Percentiles rank a stretch among this genome's conserved stretches.
Conservation (phyloP, 441 rosid species). For the Pelargonium citronellum region DNA sequence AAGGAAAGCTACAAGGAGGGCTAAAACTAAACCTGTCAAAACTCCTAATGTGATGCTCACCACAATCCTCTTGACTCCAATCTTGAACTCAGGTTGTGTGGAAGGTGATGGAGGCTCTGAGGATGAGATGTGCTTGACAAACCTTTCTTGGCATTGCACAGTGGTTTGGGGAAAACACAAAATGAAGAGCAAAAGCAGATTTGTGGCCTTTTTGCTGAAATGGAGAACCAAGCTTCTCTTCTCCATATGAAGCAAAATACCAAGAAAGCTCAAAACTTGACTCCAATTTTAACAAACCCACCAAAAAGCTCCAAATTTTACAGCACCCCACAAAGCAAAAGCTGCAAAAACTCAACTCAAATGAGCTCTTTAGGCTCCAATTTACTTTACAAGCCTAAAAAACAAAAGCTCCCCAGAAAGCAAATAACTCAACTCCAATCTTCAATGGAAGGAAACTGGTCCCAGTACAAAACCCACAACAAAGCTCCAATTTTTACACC, state of each 20-base stretch:
- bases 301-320: conserved; percentile 12
- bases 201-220: conserved; percentile 21
- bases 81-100: conserved; percentile 34
- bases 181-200: conserved; percentile 35
- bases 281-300: conserved; percentile 8
- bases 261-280: conserved; percentile 10
- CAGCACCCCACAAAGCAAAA: conserved; percentile 8
- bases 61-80: conserved; percentile 50
- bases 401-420: no score
- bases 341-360: no score
- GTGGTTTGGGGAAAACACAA: conserved; percentile 32
- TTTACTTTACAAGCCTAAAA: no score
- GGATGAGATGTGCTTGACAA: conserved; percentile 39
- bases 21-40: conserved; percentile 55
- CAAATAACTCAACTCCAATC: not conserved
- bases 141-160: conserved; percentile 46
- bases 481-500: conserved; percentile 12
- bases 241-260: conserved; percentile 36
- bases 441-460: not conserved
- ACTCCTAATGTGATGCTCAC: conserved; percentile 60
- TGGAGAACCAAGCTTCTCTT: conserved; percentile 30
- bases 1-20: conserved; percentile 50
- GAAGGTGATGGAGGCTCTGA: conserved; percentile 33
- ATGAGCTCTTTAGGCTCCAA: no score
- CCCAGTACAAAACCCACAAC: not conserved